Conservation (phyloP, 768 basidiomycete species). For the Mycena epipterygia region DNA sequence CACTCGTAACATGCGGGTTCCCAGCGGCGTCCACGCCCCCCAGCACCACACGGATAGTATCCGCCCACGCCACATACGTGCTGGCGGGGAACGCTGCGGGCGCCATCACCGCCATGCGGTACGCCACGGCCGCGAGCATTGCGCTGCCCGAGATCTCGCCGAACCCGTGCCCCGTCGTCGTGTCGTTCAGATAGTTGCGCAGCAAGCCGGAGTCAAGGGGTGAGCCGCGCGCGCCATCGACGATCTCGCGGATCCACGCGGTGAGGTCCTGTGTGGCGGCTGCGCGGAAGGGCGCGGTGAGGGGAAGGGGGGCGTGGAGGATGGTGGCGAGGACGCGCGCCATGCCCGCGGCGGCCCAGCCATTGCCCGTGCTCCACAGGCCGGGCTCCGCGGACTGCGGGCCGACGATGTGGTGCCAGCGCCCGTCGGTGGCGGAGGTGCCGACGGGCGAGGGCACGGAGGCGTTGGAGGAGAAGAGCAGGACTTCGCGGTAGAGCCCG, state of each 20-base stretch:
- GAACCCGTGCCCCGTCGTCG: constrained; percentile 47
- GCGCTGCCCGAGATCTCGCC: constrained; percentile 60
- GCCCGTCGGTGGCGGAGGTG: constrained; percentile 36
- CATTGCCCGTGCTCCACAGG: constrained; percentile 38
- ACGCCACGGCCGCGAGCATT: constrained; percentile 54
- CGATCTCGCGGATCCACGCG: constrained; percentile 57
- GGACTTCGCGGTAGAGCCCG: constrained; percentile 52
- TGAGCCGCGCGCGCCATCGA: constrained; percentile 55
- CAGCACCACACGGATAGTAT: constrained; percentile 39
- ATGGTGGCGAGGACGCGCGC: constrained; percentile 57
- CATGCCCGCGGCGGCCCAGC: constrained; percentile 38
- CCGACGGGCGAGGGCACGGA: constrained; percentile 27
- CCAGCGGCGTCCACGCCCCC: not conserved
- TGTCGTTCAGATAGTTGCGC: constrained; percentile 56
- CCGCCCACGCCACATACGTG: constrained; percentile 42
- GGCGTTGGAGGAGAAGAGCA: constrained; percentile 43
- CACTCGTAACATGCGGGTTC: constrained; percentile 41
- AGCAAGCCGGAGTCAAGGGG: constrained; percentile 50
- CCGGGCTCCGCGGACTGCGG: constrained; percentile 32
- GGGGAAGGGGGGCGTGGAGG: constrained; percentile 52
- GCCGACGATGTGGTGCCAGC: constrained; percentile 52
- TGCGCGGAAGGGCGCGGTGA: constrained; percentile 35
- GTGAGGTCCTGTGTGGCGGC: constrained; percentile 47
- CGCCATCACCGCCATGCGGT: constrained; percentile 47
- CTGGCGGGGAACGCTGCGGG: constrained; percentile 30